Base-by-base conservation (phyloP, 495 filamentous ascomycete genomes). In the Hypoxylon intermedium region DNA sequence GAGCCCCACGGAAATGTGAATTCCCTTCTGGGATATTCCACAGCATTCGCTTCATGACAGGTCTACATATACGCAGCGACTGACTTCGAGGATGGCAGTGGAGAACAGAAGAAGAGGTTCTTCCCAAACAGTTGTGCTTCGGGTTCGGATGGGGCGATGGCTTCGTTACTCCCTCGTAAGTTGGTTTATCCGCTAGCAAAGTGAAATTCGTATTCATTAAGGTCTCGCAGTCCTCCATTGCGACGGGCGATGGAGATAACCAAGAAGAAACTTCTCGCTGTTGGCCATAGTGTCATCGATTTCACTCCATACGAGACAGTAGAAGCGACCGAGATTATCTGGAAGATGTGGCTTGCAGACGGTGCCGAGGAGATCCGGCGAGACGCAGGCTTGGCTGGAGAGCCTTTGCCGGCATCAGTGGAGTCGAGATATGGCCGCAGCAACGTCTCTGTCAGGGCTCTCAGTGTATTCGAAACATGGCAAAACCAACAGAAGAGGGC, bases 341-440 rank as follows among this genome's bases (percentile, higher is more conserved):
- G 37, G 30, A 55, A 55, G 42, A 49, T 57, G 53, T 85, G 69
- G 80, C 74, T 42, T 52, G 82, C 58, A 69, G 85, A 74, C 56
- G 79, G 78, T 56, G 68, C 83, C 13, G 58, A 60, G 9, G 80
- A 89, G 53, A 51, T 81, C 2, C 70, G 68, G 24, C 53, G 72
- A 11, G 77, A 81, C 5, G 75, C 85, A 7, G 71, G 58, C 7
- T 72, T 87, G 0, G 83, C 83, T 9, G 83, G 83, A 11, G 86
- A 89, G 58, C 60, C 70, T 1, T 50, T 70, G 19, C 67, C 76
- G 11, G 55, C 71, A 1, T 79, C 83, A 54, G 38, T 83, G 5
- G 65, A 73, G 9, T 47, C 63, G 2, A 24, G 51, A 9, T 75
- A 74, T 41, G 60, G 73, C 33, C 42, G 38, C 9, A 48, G 53